Base-by-base conservation (phyloP, 2,329 filamentous ascomycete species). In the Trichoderma harzianum region DNA sequence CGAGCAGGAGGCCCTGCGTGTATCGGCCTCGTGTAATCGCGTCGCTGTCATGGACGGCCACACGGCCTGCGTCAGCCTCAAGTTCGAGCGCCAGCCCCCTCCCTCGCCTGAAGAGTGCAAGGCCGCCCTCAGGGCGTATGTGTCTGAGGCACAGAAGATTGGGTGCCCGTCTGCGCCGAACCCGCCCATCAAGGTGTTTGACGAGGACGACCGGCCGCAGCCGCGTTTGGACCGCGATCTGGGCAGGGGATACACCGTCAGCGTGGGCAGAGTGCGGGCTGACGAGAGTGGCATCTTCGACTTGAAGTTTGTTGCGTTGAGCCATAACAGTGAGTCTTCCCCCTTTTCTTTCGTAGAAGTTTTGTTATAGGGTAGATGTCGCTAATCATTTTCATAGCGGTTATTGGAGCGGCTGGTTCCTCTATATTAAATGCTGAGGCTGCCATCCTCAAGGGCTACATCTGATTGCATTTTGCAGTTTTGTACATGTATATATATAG, bases 351-450 rank as follows among this genome's bases (percentile, higher is more conserved):
- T 21, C 2, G 24, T 39, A 4, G 2, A 2, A 14, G 21, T 51
- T 10, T 43, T 43, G 16, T 39, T 34, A 34, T 24, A 26, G 47
- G 43, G 43, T 64, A 43, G n/a, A n/a, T 62, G 6, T 16, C 24
- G 39, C 12, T 24, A 62, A 24, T 34, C 12, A 11, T 16, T 2
- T 14, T 3, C 57, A 11, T 18, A 90, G 91, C 95, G 73, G 92
- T 99, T 70, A 95, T 99, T 80, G 95, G 95, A 75, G 96, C 96
- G 36, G 95, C 95, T n/a, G 96, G 96, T 12, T 97, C 94, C 2
- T 97, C 93, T 36, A 97, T 98, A 82, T 83, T 98, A 77, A 98
- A 98, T 78, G 94, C 95, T 32, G 95, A 98, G 82, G 94, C 94
- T 32, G 94, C 94, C 28, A 91, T 97, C 12, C 88, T 98, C 75